Percentiles rank a stretch among this genome's conserved stretches.
These are phyloP conservation scores for Baorangia bicolor DNA, from an alignment of 768 basidiomycete species.

Conservation along the genomic window DNA sequence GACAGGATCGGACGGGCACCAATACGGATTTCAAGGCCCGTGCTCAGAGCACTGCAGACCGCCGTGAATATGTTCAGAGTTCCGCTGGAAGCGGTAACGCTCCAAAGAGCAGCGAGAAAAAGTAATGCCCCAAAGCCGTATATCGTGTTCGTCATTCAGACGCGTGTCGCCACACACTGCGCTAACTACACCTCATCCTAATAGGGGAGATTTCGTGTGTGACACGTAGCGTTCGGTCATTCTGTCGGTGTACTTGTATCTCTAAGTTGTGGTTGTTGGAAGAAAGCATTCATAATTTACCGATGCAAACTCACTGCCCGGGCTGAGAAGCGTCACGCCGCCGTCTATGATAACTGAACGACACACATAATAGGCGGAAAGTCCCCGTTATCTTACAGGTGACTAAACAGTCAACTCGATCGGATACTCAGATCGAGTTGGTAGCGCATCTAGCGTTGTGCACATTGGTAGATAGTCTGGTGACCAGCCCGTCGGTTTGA, in stretches of 20 bases:
- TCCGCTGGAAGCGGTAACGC: not conserved
- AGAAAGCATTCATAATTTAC: not conserved
- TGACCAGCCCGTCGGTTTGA: too few relatives aligned
- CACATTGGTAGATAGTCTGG: too few relatives aligned
- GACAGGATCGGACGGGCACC: not conserved
- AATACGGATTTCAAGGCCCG: constrained; percentile 9
- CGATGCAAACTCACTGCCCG: not conserved
- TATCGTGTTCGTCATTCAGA: not conserved
- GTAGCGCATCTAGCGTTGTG: too few relatives aligned
- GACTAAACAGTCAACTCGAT: not conserved
- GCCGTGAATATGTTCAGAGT: not conserved
- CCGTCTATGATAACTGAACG: too few relatives aligned
- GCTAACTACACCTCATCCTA: not conserved
- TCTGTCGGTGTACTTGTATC: not conserved
- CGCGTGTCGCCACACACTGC: not conserved
- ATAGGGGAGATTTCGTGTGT: not conserved
- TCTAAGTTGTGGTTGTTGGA: not conserved
- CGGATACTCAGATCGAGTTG: too few relatives aligned
- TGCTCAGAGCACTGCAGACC: constrained; percentile 7
- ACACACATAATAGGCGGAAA: too few relatives aligned
- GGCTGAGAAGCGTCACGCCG: not conserved
- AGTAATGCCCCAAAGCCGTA: not conserved
- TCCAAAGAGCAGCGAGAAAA: not conserved
- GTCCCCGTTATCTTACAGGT: not conserved
- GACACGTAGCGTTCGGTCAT: not conserved